These are phyloP conservation scores for Diacronema lutheri DNA, from an alignment of 78 protist genomes.

Conservation along the genomic window DNA sequence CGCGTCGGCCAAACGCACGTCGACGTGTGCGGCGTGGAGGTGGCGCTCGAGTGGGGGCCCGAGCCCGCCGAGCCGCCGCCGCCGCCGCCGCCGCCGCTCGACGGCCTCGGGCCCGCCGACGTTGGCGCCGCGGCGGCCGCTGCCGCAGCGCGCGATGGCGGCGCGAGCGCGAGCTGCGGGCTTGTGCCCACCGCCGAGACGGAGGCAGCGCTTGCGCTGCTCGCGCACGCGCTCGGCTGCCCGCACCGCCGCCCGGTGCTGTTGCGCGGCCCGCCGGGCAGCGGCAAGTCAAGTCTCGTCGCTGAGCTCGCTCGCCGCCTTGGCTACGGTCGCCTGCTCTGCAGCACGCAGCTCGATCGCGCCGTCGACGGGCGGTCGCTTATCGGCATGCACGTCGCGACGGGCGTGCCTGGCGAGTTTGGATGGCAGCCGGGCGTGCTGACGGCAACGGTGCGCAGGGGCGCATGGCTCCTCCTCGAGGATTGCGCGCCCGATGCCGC, in stretches of 20 bases:
- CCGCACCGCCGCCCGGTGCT: constrained; percentile 43
- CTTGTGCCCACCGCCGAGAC: background rate
- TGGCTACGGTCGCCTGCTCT: background rate
- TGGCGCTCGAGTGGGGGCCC: no score
- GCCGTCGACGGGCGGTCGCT: constrained; percentile 76
- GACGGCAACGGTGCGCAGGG: constrained; percentile 46
- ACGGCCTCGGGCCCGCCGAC: no score
- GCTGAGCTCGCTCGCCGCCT: constrained; percentile 53
- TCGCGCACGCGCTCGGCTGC: background rate
- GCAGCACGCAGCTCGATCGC: constrained; percentile 87
- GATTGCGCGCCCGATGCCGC: constrained; percentile 85
- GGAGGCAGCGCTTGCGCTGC: background rate
- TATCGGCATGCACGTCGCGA: constrained; percentile 86
- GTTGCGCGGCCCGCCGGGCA: constrained; percentile 82
- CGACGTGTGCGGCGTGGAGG: no score
- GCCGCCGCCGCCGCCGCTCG: no score
- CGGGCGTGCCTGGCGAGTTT: constrained; percentile 92
- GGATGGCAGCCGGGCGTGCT: constrained; percentile 77
- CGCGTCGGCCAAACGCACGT: no score
- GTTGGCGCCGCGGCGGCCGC: no score
- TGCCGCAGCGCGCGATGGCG: no score
- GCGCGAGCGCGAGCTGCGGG: background rate
- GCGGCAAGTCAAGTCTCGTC: constrained; percentile 85
- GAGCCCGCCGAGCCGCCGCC: no score
- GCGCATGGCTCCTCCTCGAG: constrained; percentile 94